Evolutionary conservation across 768 basidiomycete genomes (phyloP).

Genomic region (Boletales sp.): DNA sequence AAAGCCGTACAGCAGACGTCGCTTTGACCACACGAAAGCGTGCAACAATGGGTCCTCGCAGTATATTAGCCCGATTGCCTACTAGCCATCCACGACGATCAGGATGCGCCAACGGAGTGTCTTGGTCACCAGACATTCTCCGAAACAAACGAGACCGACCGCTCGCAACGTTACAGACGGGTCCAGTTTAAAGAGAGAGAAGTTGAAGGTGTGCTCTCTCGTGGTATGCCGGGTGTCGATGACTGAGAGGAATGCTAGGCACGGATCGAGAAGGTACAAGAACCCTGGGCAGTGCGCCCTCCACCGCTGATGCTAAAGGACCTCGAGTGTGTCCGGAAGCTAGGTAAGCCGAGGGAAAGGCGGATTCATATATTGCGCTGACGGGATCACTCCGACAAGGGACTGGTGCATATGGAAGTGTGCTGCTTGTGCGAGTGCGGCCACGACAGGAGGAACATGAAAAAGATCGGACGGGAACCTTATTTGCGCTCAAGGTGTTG

Average conservation of each 20-base stretch:
- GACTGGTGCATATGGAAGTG: conserved; percentile 38
- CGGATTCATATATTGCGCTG: too few relatives aligned
- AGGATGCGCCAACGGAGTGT: conserved; percentile 18
- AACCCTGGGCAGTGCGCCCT: conserved; percentile 36
- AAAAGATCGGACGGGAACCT: conserved; percentile 33
- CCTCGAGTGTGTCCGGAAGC: conserved; percentile 38
- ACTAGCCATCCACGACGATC: too few relatives aligned
- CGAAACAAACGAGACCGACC: conserved; percentile 1
- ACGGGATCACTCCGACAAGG: conserved; percentile 27
- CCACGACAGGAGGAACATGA: conserved; percentile 25
- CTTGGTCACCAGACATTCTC: conserved; percentile 3
- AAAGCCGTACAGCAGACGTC: background rate
- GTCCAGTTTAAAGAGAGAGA: too few relatives aligned
- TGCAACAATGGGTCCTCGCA: conserved; percentile 18
- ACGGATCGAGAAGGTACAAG: conserved; percentile 9
- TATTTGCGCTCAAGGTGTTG: conserved; percentile 47
- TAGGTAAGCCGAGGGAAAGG: conserved; percentile 30
- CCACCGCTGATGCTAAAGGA: conserved; percentile 35
- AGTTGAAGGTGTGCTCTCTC: conserved; percentile 2
- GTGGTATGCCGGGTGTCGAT: background rate
- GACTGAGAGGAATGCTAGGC: conserved; percentile 10
- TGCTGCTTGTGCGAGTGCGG: conserved; percentile 38
- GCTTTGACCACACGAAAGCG: conserved; percentile 1
- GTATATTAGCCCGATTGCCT: too few relatives aligned
- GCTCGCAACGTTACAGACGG: too few relatives aligned